Evolutionary conservation across 2,329 filamentous ascomycete species (phyloP), one percentile per base, ranked within the genome.

Genomic region (Pseudopithomyces maydicus): DNA sequence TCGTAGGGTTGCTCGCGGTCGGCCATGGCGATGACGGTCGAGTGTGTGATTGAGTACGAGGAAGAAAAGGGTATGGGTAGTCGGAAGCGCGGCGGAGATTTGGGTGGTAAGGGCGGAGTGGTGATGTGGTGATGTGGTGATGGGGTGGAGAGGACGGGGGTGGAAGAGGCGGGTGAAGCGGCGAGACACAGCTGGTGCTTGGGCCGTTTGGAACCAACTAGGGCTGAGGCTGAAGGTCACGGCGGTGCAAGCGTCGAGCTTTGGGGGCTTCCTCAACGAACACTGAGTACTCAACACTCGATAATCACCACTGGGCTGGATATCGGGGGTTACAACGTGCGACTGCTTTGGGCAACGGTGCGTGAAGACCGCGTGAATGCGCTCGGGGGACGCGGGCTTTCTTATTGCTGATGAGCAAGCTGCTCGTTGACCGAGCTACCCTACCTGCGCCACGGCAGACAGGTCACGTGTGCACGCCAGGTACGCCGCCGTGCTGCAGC

Each of bases 1-100:
- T 96, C 91, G 79, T 96, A 96, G 67, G 91, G 91, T 69, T 82
- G 80, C 72, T 86, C 81, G 67, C 79, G 80, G 72, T 81, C 81
- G 75, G 82, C 81, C 84, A 86, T 86, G 70, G 70, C 78, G 61
- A 62, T 55, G 56, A 52, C 36, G 53, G 49, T 57, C 56, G 54
- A 52, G 53, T 48, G 49, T 23, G 58, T 56, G 33, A 39, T 43
- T 59, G 39, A 35, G 43, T 52, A 17, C 26, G 46, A 47, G 64
- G 26, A 54, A 66, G 64, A 60, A 65, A 69, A 57, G 46, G 56
- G 50, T 39, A 58, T 58, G 55, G 54, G 48, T 33, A 32, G n/a
- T 39, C 43, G 22, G n/a, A 43, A 35, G 23, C 44, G 64, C 62
- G 56, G 47, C 39, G 36, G 48, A 46, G 55, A 57, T 59, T 49